These are phyloP conservation scores for Aristolochia fimbriata DNA, from an alignment of 164 flowering plant genomes.

Conservation along the genomic window DNA sequence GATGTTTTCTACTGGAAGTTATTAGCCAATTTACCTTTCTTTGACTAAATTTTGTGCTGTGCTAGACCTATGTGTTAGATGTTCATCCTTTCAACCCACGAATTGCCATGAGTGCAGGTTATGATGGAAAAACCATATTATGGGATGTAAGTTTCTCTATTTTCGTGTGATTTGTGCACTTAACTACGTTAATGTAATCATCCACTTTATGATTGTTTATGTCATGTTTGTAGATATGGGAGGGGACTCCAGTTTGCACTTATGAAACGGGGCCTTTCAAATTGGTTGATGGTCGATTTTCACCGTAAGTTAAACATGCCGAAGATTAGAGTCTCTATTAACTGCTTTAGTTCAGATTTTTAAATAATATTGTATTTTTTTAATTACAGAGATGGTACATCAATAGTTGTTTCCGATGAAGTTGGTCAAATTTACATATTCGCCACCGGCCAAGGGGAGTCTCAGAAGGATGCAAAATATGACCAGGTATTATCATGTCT, in stretches of 20 bases:
- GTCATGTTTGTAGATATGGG: constrained; percentile 71
- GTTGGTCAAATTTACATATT: constrained; percentile 88
- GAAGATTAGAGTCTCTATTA: neutral
- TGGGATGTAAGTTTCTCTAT: constrained; percentile 89
- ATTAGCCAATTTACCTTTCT: no score
- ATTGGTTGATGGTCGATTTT: constrained; percentile 97
- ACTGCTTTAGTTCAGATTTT: neutral
- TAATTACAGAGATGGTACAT: constrained; percentile 83
- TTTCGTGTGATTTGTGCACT: neutral
- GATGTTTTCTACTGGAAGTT: no score
- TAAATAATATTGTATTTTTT: neutral
- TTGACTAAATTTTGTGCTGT: neutral
- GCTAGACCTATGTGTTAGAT: constrained; percentile 93
- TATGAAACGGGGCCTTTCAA: constrained; percentile 84
- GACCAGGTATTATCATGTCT: constrained; percentile 59
- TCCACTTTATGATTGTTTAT: constrained; percentile 7
- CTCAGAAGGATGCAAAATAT: constrained; percentile 88
- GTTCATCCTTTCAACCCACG: constrained; percentile 98
- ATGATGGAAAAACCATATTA: constrained; percentile 91
- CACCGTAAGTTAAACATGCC: constrained; percentile 66
- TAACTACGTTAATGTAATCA: neutral
- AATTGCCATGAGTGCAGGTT: constrained; percentile 99
- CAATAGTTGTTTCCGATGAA: constrained; percentile 95
- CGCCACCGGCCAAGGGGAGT: constrained; percentile 91
- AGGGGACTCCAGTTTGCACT: constrained; percentile 72